Evolutionary conservation across 1,284 basidiomycete species (phyloP).

Genomic region (Sphaerobolus stellatus): DNA sequence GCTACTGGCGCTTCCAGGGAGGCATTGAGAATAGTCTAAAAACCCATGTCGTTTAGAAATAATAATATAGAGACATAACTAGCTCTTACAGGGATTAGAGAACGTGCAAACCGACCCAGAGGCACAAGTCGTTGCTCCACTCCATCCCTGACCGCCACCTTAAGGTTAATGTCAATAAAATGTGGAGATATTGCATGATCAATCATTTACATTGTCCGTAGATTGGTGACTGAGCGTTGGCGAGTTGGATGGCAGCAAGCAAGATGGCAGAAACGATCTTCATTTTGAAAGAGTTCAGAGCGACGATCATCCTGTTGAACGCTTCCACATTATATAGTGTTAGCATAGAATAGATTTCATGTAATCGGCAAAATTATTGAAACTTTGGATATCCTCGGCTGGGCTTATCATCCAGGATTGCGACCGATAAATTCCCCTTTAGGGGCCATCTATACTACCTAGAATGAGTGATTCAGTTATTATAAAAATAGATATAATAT

Average conservation of each 20-base stretch:
- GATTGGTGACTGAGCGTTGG: constrained; percentile 1
- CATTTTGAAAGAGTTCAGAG: neutral
- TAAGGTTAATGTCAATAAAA: neutral
- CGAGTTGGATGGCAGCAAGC: neutral
- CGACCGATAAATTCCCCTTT: too few relatives aligned
- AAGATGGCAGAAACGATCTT: neutral
- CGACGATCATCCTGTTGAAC: too few relatives aligned
- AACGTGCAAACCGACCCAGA: constrained; percentile 33
- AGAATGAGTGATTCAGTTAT: too few relatives aligned
- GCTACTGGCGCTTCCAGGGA: constrained; percentile 26
- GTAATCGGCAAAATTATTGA: too few relatives aligned
- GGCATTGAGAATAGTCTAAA: constrained; percentile 29
- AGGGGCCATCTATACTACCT: too few relatives aligned
- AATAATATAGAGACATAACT: neutral
- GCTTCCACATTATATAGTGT: too few relatives aligned
- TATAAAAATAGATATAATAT: too few relatives aligned
- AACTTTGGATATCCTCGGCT: too few relatives aligned
- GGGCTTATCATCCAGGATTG: too few relatives aligned
- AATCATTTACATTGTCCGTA: neutral
- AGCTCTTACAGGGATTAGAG: constrained; percentile 23
- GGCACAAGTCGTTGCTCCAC: constrained; percentile 41
- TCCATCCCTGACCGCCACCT: constrained; percentile 38
- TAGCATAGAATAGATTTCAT: too few relatives aligned
- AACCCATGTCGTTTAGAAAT: neutral
- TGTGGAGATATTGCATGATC: neutral